A percentile compares a stretch with the other conserved stretches of the same genome.
phyloP scores from a whole-genome alignment of 2,329 filamentous ascomycete species.

The Talaromyces marneffei region DNA sequence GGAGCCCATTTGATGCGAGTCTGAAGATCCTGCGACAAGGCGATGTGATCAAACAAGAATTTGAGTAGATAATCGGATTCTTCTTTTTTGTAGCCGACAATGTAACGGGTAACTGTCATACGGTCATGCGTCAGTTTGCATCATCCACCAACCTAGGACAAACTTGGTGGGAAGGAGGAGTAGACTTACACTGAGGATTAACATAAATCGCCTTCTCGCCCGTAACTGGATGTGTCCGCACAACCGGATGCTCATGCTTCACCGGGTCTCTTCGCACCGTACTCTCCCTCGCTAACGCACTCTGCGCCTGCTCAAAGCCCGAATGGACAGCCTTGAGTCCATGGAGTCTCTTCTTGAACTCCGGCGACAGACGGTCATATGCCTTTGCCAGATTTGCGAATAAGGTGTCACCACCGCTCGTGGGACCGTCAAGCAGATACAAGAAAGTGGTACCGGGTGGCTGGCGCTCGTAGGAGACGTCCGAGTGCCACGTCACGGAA shows the following conservation, averaged over 20 bases:
- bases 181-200: slow-evolving; percentile 68
- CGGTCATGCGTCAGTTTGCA: background rate
- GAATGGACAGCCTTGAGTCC: slow-evolving; percentile 77
- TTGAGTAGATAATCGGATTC: slow-evolving; percentile 73
- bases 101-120: slow-evolving; percentile 64
- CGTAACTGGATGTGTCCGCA: slow-evolving; percentile 74
- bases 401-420: slow-evolving; percentile 75
- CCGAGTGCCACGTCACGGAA: slow-evolving; percentile 82
- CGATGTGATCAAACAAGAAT: slow-evolving; percentile 71
- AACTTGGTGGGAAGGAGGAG: background rate
- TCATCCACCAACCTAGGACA: no score
- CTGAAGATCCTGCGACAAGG: slow-evolving; percentile 66
- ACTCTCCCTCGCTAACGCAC: slow-evolving; percentile 59
- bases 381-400: slow-evolving; percentile 76
- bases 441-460: slow-evolving; percentile 86
- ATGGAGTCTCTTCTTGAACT: slow-evolving; percentile 73
- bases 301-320: slow-evolving; percentile 71
- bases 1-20: slow-evolving; percentile 69
- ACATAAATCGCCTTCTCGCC: slow-evolving; percentile 79
- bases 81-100: slow-evolving; percentile 79
- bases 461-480: slow-evolving; percentile 82
- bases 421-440: slow-evolving; percentile 76
- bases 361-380: slow-evolving; percentile 71
- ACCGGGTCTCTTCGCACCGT: slow-evolving; percentile 72
- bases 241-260: slow-evolving; percentile 66